Conservation (phyloP, 768 basidiomycete species). For the Coprinopsis strossmayeri region DNA sequence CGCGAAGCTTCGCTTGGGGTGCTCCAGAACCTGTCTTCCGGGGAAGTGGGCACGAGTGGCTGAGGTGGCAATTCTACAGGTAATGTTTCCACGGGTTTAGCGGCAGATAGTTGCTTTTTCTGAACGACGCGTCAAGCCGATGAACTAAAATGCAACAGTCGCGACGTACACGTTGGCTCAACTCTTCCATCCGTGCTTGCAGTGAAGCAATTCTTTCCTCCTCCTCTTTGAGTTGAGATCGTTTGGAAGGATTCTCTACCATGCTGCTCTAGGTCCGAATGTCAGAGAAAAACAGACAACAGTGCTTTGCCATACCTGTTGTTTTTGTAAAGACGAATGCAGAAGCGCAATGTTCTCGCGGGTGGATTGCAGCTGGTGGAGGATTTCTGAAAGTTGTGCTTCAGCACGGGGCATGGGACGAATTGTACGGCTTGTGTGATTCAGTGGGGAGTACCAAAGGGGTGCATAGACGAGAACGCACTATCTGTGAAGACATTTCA, state of each 20-base stretch:
- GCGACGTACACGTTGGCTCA: slow-evolving; percentile 33
- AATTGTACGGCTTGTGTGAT: slow-evolving; percentile 36
- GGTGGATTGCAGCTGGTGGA: slow-evolving; percentile 31
- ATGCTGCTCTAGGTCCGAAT: neutral
- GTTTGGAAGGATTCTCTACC: slow-evolving; percentile 13
- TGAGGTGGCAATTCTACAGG: slow-evolving; percentile 1
- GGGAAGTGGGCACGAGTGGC: slow-evolving; percentile 23
- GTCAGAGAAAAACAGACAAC: slow-evolving; percentile 17
- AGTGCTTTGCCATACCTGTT: neutral
- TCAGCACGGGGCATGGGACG: slow-evolving; percentile 48
- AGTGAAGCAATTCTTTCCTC: slow-evolving; percentile 33
- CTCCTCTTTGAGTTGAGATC: slow-evolving; percentile 34
- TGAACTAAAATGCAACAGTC: neutral
- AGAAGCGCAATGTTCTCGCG: slow-evolving; percentile 30
- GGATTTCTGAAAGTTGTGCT: slow-evolving; percentile 35
- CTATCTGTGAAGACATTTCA: slow-evolving; percentile 77
- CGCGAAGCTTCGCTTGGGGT: slow-evolving; percentile 50
- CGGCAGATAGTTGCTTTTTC: slow-evolving; percentile 16
- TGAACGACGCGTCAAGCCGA: slow-evolving; percentile 14
- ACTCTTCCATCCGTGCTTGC: slow-evolving; percentile 29
- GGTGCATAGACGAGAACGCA: too few relatives aligned
- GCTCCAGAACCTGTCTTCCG: slow-evolving; percentile 59
- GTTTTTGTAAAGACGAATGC: slow-evolving; percentile 16
- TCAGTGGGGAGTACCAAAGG: too few relatives aligned
- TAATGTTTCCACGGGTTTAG: slow-evolving; percentile 1